phyloP scores from a whole-genome alignment of 306 rosid genomes.

The Prunus padus region DNA sequence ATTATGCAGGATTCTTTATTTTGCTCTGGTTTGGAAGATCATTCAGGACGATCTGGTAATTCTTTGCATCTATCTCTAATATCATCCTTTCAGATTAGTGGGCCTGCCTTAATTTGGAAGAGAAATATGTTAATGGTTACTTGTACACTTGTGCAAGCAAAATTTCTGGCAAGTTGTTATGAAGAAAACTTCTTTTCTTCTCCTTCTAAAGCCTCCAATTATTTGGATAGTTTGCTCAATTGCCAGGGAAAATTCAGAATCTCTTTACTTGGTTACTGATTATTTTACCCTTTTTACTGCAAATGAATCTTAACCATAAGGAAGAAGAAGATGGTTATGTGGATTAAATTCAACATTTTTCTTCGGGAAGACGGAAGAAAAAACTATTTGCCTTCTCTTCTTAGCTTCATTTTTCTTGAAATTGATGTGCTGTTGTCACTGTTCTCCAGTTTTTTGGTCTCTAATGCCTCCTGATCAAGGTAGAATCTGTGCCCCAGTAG shows the following conservation, averaged over 20 bases:
- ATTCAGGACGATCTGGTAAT: constrained; percentile 63
- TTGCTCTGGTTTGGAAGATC: constrained; percentile 60
- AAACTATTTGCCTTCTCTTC: background rate
- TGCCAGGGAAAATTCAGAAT: background rate
- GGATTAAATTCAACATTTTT: no score
- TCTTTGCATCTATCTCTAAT: constrained; percentile 13
- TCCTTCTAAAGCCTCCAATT: background rate
- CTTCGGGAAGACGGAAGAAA: no score
- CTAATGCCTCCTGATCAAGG: constrained; percentile 61
- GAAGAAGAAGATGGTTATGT: no score
- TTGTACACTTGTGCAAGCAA: background rate
- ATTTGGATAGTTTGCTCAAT: background rate
- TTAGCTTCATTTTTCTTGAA: constrained; percentile 5
- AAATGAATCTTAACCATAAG: no score
- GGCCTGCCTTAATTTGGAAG: constrained; percentile 2
- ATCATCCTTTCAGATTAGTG: background rate
- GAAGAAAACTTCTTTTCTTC: background rate
- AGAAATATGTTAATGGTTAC: background rate
- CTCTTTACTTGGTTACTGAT: background rate
- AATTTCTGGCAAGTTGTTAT: background rate
- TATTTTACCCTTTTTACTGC: no score
- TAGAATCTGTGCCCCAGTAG: constrained; percentile 60
- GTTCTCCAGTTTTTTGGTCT: constrained; percentile 65
- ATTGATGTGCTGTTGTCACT: constrained; percentile 23
- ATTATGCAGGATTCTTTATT: constrained; percentile 61